These are phyloP conservation scores for Aphanomyces astaci DNA, from an alignment of 352 stramenopile species.

Conservation along the genomic window DNA sequence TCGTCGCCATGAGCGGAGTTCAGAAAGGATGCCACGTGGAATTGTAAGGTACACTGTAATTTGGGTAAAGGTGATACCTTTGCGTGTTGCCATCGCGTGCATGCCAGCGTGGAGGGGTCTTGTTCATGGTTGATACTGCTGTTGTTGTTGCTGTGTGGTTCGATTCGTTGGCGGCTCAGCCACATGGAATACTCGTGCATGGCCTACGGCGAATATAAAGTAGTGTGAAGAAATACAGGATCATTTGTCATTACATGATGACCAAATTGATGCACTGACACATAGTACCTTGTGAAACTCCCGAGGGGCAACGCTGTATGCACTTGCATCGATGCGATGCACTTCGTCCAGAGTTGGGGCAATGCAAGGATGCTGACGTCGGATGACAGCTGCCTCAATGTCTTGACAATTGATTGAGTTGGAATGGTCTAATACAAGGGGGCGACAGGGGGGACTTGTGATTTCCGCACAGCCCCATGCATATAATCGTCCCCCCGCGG, in stretches of 20 bases:
- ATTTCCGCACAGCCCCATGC: neutral
- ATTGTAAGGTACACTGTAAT: too few relatives aligned
- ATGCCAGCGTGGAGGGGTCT: neutral
- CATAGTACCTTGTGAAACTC: neutral
- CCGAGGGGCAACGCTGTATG: neutral
- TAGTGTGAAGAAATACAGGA: neutral
- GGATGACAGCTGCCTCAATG: neutral
- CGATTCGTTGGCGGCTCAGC: neutral
- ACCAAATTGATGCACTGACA: neutral
- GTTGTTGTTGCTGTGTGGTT: neutral
- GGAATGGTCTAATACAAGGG: neutral
- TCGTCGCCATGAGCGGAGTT: neutral
- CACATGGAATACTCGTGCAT: conserved; percentile 5
- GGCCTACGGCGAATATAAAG: neutral
- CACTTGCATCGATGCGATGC: neutral
- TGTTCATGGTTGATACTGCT: neutral
- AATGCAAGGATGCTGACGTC: neutral
- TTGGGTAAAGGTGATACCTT: conserved; percentile 3
- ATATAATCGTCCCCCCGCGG: neutral
- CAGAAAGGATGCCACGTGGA: neutral
- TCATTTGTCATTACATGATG: neutral
- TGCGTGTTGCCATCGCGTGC: neutral
- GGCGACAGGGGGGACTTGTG: neutral
- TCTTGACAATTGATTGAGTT: neutral
- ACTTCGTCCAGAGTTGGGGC: neutral